Conservation (phyloP, 495 filamentous ascomycete species). For the Hypoxylon intermedium region DNA sequence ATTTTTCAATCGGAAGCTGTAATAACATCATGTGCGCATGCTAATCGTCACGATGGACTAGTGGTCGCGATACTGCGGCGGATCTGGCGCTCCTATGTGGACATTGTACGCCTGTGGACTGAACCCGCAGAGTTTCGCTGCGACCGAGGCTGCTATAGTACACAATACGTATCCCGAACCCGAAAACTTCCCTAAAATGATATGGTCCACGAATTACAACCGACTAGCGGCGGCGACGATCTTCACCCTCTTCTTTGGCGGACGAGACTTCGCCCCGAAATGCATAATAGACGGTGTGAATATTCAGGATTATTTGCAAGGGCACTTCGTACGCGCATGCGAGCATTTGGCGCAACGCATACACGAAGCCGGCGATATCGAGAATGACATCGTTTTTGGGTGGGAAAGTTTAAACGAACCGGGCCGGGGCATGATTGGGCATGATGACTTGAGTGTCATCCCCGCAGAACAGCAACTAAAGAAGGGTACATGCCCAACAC, state of each 20-base stretch:
- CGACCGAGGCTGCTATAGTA: constrained; percentile 90
- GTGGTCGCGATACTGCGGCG: constrained; percentile 95
- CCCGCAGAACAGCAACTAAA: constrained; percentile 89
- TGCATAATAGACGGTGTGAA: constrained; percentile 94
- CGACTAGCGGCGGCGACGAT: constrained; percentile 87
- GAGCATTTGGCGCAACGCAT: constrained; percentile 82
- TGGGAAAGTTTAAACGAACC: constrained; percentile 98
- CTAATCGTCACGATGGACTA: constrained; percentile 44
- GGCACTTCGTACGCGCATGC: constrained; percentile 81
- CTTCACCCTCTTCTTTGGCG: constrained; percentile 93
- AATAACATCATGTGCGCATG: background rate
- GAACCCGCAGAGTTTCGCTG: constrained; percentile 81
- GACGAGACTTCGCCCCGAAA: constrained; percentile 92
- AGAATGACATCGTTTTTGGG: constrained; percentile 86
- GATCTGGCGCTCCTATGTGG: constrained; percentile 97
- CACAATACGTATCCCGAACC: constrained; percentile 94
- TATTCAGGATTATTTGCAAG: constrained; percentile 94
- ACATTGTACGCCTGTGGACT: constrained; percentile 93
- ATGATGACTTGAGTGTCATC: constrained; percentile 80
- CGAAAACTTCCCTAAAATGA: constrained; percentile 93
- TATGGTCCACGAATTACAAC: constrained; percentile 97
- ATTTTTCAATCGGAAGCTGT: constrained; percentile 5
- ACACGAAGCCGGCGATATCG: constrained; percentile 87
- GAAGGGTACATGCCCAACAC: constrained; percentile 91
- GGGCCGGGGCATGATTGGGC: constrained; percentile 86